Base-by-base conservation (phyloP, 495 filamentous ascomycete species). In the Tuber aestivum region DNA sequence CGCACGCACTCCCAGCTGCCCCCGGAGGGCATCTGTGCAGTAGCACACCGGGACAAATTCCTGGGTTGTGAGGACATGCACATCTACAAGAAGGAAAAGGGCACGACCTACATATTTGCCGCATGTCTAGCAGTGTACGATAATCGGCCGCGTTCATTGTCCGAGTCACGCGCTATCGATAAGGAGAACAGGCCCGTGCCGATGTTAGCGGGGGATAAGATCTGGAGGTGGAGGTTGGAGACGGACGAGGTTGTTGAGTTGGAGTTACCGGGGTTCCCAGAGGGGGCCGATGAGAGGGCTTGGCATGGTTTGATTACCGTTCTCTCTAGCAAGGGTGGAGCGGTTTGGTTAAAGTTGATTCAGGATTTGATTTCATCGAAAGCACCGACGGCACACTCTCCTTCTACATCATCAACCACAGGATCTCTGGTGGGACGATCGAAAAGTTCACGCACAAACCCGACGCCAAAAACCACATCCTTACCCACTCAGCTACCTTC, bases 1-100 rank as follows among this genome's bases (percentile, higher is more conserved):
- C 74, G 75, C 56, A 68, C 83, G 85, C 76, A 82, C 84, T 70
- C 16, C 76, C 40, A 70, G 83, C 18, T 78, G 85, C 10, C 78
- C 83, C 72, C 27, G 69, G 56, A 32, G 12, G 56, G 56, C 32
- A 71, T 44, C 41, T 84, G 83, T 75, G 37, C 38, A 21, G 41
- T 70, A 38, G 77, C 81, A 18, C 80, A 83, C 40, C n/a, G 70
- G 41, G 70, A 74, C 50, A 75, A 70, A 23, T 74, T 83, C 42
- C 23, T 74, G 14, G 78, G 78, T n/a, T 83, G 81, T 69, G 81
- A 83, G 41, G 76, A 79, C 72, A 78, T 83, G 72, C 65, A 81
- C 32, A 78, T 83, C 65, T 69, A 77, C 72, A 56, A 70, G 9
- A 70, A 75, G 35, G 27, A 27, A 12, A 65, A 65, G 16, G 48